Base-by-base conservation (phyloP, 179 eudicot species). In the Camellia oleifera region DNA sequence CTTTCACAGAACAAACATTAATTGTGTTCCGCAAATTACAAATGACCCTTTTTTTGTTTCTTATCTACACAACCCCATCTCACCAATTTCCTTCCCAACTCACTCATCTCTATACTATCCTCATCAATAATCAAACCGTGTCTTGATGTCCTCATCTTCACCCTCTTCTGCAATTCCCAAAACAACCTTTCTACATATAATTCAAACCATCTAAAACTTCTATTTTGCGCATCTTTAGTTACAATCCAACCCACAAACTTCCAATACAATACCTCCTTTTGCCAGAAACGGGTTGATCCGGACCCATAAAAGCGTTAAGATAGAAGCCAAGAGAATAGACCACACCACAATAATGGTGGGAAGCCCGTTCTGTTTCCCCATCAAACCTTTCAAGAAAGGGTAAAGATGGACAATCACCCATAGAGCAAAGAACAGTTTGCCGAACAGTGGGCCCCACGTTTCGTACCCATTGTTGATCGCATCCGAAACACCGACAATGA, bases 231-330 rank as follows among this genome's bases (percentile, higher is more conserved):
- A 81, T 83, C 54, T 82, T 88, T 20, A 93, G 83, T 91, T 83
- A 84, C 98, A 94, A 85, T 91, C 84, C 89, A 94, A 86, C 48
- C 97, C 98, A 78, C 98, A 94, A 15, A 91, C 90, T 85, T 94
- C 98, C 42, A 94, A 89, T 65, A 93, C 94, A 20, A 89, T 86
- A 2, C 94, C 97, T 44, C 90, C 94, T 86, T 81, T 90, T 50
- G 88, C 50, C 0, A 92, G 85, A 61, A 94, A 94, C 2, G 98
- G 98, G 83, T 94, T 90, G 71, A 94, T 77, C 77, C 98, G 79
- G 7, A 94, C 98, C 98, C 98, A 94, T 9, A 94, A 83, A 46
- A 94, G 98, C 23, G 95, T 88, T 40, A 94, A 81, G 57, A 94
- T 94, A 5, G 98, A 94, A 56, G 97, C 95, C 5, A 94, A 86